phyloP scores from a whole-genome alignment of 768 basidiomycete genomes.

The Suillus subaureus region DNA sequence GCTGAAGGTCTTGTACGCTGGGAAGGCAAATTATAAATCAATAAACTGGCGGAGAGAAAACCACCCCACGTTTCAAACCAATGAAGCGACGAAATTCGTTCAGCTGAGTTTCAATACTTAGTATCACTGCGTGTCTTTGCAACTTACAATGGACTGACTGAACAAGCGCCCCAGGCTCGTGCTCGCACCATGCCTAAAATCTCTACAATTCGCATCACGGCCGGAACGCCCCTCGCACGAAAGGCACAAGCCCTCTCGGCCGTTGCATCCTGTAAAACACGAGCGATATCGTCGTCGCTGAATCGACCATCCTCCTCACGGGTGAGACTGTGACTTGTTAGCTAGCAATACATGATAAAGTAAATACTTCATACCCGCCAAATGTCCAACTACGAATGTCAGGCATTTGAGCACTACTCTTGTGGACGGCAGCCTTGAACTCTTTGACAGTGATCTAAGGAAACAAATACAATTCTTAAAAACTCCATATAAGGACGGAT shows the following conservation, averaged over 20 bases:
- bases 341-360: constrained; percentile 1
- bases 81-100: constrained; percentile 77
- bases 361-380: constrained; percentile 36
- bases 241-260: constrained; percentile 61
- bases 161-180: constrained; percentile 72
- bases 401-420: constrained; percentile 12
- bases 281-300: constrained; percentile 62
- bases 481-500: not conserved
- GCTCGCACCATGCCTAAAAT: constrained; percentile 69
- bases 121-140: not conserved
- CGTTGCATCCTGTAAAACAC: constrained; percentile 63
- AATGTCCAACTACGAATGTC: constrained; percentile 57
- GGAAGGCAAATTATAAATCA: constrained; percentile 10
- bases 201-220: constrained; percentile 66
- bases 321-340: constrained; percentile 38
- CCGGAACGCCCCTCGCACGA: constrained; percentile 69
- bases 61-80: constrained; percentile 60
- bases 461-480: not conserved
- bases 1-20: constrained; percentile 63
- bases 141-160: constrained; percentile 41
- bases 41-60: not conserved
- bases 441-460: constrained; percentile 23
- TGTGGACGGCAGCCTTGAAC: constrained; percentile 20
- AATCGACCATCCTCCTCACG: constrained; percentile 60
- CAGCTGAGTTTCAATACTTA: constrained; percentile 37